Conservation (phyloP, 352 stramenopile genomes). For the Pythium volutum region DNA sequence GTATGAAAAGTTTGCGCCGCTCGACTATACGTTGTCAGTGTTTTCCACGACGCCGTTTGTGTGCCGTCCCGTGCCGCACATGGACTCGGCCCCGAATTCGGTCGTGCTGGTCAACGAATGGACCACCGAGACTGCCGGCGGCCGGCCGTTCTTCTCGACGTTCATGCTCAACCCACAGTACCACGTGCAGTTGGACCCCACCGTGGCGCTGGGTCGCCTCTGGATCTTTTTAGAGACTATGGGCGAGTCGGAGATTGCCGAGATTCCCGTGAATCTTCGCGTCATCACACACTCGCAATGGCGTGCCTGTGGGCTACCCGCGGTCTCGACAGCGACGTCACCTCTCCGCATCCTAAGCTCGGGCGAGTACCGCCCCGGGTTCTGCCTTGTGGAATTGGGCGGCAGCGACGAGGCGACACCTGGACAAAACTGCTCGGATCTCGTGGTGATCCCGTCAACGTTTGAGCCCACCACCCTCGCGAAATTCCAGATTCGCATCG, state of each 20-base stretch:
- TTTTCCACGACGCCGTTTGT: conserved; percentile 81
- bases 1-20: conserved; percentile 87
- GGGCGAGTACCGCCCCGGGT: conserved; percentile 73
- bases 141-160: conserved; percentile 62
- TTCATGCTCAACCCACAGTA: conserved; percentile 86
- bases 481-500: conserved; percentile 54
- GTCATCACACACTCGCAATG: conserved; percentile 44
- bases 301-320: conserved; percentile 47
- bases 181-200: conserved; percentile 42
- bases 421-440: conserved; percentile 28
- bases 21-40: conserved; percentile 88
- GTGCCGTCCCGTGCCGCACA: conserved; percentile 49
- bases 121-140: conserved; percentile 42
- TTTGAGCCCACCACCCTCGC: conserved; percentile 47
- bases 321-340: conserved; percentile 10
- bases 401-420: not conserved
- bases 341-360: conserved; percentile 49
- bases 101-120: conserved; percentile 48
- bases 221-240: conserved; percentile 53
- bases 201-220: conserved; percentile 32
- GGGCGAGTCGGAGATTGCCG: conserved; percentile 8
- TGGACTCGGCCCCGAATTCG: conserved; percentile 34
- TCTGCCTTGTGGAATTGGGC: conserved; percentile 69
- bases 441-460: conserved; percentile 75
- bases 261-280: conserved; percentile 65